Base-by-base conservation (phyloP, 73 alveolate genomes). In the Symbiodinium natans region DNA sequence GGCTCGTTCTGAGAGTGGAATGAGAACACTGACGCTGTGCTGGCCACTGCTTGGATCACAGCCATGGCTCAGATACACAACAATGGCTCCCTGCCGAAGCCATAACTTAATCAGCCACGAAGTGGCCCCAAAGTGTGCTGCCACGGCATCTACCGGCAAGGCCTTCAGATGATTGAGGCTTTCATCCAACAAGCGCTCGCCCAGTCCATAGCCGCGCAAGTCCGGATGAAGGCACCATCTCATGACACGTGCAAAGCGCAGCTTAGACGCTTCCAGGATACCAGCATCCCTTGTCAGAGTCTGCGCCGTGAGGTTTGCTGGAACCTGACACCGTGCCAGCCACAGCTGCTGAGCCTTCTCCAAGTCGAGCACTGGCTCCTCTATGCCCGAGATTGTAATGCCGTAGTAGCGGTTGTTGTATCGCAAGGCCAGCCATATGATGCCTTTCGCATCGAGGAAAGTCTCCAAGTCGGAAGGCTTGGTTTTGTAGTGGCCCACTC, bases 11-110 rank as follows among this genome's bases (percentile, higher is more conserved):
- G 41, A 41, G 80, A 41, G 43, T 10, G 90, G 98, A 11, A 92
- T 92, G 40, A 92, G 56, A 23, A 75, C 98, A 17, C 83, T 39
- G 25, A 88, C 74, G 73, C 95, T 92, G 90, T 92, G 98, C 82
- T 92, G 98, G 3, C 98, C 98, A n/a, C 98, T 92, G 90, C 98
- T 92, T 25, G 98, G 98, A 41, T 92, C 98, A 23, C 90, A 71
- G 90, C 90, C 90, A 31, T 92, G 98, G 34, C 92, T 73, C 82
- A 92, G 63, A 27, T 41, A 74, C 41, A 92, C 98, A 52, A 92
- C 46, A 10, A 25, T 54, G 17, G 90, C 98, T 5, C 87, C 86
- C 27, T 41, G 82, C 6, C 98, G 75, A 38, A 41, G 98, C 98
- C 98, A 92, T 25, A 92, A 56, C 82, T 71, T 75, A 56, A 92